A percentile compares a stretch with the other conserved stretches of the same genome.
Evolutionary conservation across 73 alveolate species (phyloP).

Genomic region (Paramecium octaurelia): DNA sequence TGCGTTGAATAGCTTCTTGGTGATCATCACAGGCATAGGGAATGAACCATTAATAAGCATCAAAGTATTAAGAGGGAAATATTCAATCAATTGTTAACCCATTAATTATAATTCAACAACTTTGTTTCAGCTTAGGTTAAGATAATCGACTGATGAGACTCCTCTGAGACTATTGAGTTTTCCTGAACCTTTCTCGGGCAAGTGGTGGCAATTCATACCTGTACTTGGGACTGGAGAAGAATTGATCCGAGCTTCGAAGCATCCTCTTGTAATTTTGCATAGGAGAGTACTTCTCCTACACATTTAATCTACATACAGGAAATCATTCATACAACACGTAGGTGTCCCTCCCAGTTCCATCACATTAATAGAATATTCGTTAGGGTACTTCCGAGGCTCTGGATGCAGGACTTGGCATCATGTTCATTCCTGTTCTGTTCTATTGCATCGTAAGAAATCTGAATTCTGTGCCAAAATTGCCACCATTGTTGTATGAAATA

Average conservation of each 20-base stretch:
- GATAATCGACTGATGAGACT: not conserved
- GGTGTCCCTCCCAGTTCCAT: constrained; percentile 45
- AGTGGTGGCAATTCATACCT: constrained; percentile 43
- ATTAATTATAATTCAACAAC: constrained; percentile 1
- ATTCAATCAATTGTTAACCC: not conserved
- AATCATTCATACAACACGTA: not conserved
- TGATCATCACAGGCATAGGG: not conserved
- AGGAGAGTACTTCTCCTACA: not conserved
- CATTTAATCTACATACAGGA: not conserved
- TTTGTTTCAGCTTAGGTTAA: not conserved
- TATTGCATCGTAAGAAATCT: not conserved
- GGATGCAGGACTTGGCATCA: constrained; percentile 20
- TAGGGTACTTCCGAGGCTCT: not conserved
- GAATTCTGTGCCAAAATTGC: constrained; percentile 32
- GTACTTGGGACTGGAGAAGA: not conserved
- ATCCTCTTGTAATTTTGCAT: not conserved
- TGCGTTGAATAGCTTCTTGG: not conserved
- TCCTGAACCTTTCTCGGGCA: not conserved
- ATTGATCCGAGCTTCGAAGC: not conserved
- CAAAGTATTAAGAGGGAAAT: not conserved
- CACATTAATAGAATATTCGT: constrained; percentile 4
- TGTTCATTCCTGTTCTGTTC: constrained; percentile 14
- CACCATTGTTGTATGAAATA: constrained; percentile 41
- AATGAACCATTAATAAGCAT: not conserved
- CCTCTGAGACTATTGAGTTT: not conserved